Evolutionary conservation across 2,329 filamentous ascomycete species (phyloP), one percentile per base, ranked within the genome.

Genomic region (Clonostachys solani): DNA sequence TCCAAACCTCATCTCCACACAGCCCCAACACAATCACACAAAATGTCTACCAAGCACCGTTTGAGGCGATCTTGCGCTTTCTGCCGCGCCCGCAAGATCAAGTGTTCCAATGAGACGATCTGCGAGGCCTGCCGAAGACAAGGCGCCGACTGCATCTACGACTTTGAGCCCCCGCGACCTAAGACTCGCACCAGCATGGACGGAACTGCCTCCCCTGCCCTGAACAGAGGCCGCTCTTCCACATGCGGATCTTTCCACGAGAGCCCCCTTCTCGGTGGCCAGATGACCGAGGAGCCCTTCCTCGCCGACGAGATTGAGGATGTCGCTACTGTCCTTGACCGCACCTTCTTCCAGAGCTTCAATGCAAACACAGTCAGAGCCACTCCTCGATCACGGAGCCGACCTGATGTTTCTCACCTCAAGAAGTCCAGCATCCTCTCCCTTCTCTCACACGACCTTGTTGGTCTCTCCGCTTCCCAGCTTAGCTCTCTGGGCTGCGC

Each of bases 1-100:
- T 29, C 23, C 23, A 29, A 29, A 29, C 23, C 23, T 29, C 23
- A 29, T 29, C 6, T 9, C 23, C 23, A 29, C 23, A 29, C 23
- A 29, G 23, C 23, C 36, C 45, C 37, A 33, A 44, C 29, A 40
- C 48, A 35, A 37, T 34, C 45, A 37, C 48, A 47, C 48, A 56
- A 43, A 40, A 63, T 63, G 61, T 47, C 56, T 34, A 54, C 60
- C 13, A 63, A 63, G 47, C 61, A 66, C 36, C 60, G 63, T 2
- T 47, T 66, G 17, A 60, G 63, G 43, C 56, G 62, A 23, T 66
- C 63, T 2, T 67, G 64, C 52, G 58, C 61, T 46, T 67, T 66
- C 45, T 67, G 64, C 52, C 60, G 64, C n/a, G 62, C 64, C 23
- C 56, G 64, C 15, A 67, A 67, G 54, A 66, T 67, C 54, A 67